Percentiles rank a stretch among this genome's conserved stretches.
phyloP scores from a whole-genome alignment of 2,329 filamentous ascomycete species.

The Aspergillus sp. region DNA sequence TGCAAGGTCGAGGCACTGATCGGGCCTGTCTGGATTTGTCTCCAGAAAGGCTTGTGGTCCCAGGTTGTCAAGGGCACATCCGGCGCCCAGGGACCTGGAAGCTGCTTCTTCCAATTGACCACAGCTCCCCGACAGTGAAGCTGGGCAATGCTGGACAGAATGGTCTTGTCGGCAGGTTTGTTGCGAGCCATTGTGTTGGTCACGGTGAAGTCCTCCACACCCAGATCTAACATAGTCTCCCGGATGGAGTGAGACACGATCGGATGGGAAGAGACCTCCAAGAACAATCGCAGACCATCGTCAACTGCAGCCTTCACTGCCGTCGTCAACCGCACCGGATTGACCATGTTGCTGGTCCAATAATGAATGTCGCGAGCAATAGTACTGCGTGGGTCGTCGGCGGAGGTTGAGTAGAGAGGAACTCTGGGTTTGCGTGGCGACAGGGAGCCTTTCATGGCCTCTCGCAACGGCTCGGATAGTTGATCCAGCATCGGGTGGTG shows the following conservation, averaged over 20 bases:
- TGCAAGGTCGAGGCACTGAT: conserved; percentile 18
- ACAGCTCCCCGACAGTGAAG: conserved; percentile 29
- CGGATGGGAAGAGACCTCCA: conserved; percentile 44
- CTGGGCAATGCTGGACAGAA: conserved; percentile 27
- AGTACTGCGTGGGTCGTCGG: conserved; percentile 16
- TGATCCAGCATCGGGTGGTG: conserved; percentile 37
- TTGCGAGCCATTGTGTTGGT: conserved; percentile 25
- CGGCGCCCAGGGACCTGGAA: conserved; percentile 23
- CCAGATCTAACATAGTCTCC: conserved; percentile 35
- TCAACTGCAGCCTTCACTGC: conserved; percentile 35
- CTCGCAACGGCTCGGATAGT: conserved; percentile 27
- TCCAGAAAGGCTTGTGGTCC: conserved; percentile 13
- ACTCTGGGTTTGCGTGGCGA: conserved; percentile 20
- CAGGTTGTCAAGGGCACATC: conserved; percentile 25
- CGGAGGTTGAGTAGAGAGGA: conserved; percentile 13
- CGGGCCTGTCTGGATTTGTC: conserved; percentile 1
- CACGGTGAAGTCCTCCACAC: conserved; percentile 29
- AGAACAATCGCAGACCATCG: conserved; percentile 39
- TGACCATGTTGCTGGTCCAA: conserved; percentile 38
- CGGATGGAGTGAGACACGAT: conserved; percentile 43
- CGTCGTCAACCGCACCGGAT: conserved; percentile 32
- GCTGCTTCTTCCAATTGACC: conserved; percentile 25
- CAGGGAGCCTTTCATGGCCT: conserved; percentile 11
- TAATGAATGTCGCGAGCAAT: conserved; percentile 20
- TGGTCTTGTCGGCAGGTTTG: conserved; percentile 21